Evolutionary conservation across 2,329 filamentous ascomycete genomes (phyloP).

Genomic region (Penicillium sp.): DNA sequence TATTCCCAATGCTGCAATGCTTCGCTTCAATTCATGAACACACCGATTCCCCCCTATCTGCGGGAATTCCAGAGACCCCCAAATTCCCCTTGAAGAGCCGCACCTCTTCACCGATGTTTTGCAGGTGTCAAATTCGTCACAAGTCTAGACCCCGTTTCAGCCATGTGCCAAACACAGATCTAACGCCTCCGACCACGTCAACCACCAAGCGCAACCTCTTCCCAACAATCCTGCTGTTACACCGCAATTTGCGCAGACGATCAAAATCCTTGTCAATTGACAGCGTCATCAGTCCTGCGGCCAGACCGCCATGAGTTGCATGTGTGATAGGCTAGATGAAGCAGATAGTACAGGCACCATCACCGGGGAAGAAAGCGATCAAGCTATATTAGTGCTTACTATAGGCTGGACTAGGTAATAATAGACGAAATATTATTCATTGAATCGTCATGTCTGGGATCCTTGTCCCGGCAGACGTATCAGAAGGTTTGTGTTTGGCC

Average conservation of each 20-base stretch:
- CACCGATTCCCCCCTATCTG: background rate
- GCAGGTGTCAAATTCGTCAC: background rate
- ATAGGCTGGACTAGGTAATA: background rate
- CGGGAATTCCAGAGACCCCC: background rate
- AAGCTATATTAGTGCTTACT: background rate
- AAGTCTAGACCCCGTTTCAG: background rate
- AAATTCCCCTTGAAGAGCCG: background rate
- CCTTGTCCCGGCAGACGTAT: background rate
- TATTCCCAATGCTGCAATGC: background rate
- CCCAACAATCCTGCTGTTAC: background rate
- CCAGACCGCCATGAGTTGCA: background rate
- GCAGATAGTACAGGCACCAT: background rate
- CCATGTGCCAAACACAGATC: background rate
- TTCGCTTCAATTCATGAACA: background rate
- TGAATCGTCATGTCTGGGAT: background rate
- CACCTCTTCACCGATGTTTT: background rate
- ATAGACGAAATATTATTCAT: background rate
- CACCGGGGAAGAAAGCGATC: background rate
- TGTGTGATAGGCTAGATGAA: background rate
- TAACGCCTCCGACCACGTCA: background rate
- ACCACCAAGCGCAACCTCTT: background rate
- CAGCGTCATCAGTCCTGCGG: background rate
- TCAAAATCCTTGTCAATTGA: background rate
- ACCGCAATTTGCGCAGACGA: background rate
- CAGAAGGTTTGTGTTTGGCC: background rate